Percentiles rank a stretch among this genome's conserved stretches.
Evolutionary conservation across 2,329 filamentous ascomycete genomes (phyloP).

Genomic region (Metarhizium rileyi): DNA sequence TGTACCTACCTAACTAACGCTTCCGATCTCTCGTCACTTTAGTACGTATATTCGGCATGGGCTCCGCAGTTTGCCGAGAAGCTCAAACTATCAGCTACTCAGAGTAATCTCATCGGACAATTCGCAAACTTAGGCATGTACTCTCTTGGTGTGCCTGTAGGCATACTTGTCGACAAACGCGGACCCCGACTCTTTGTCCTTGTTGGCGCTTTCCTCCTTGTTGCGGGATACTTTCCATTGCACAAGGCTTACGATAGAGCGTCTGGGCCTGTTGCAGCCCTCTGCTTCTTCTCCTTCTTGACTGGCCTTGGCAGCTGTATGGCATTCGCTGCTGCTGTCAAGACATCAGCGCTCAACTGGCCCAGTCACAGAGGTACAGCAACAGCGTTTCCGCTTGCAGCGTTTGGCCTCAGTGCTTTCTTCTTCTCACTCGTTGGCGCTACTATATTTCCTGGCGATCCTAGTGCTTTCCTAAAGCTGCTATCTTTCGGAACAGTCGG

Average conservation of each 20-base stretch:
- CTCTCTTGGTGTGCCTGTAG: conserved; percentile 76
- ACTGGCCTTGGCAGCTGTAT: conserved; percentile 84
- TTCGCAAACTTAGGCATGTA: conserved; percentile 92
- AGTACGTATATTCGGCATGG: conserved; percentile 99
- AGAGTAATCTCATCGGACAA: conserved; percentile 85
- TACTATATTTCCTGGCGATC: conserved; percentile 72
- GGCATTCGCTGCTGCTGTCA: conserved; percentile 83
- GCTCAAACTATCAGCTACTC: conserved; percentile 78
- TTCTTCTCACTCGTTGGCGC: conserved; percentile 81
- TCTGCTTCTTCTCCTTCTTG: conserved; percentile 79
- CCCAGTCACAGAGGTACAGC: conserved; percentile 85
- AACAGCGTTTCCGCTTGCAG: conserved; percentile 85
- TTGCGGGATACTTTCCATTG: conserved; percentile 76
- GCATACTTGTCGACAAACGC: conserved; percentile 73
- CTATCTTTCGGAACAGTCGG: conserved; percentile 70
- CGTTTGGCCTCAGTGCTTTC: conserved; percentile 90
- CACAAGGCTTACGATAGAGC: conserved; percentile 68
- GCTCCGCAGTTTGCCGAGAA: conserved; percentile 87
- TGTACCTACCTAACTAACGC: no score
- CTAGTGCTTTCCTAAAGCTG: conserved; percentile 69
- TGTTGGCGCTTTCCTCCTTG: conserved; percentile 62
- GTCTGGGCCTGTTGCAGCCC: conserved; percentile 42
- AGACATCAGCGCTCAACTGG: conserved; percentile 82
- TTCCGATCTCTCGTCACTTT: conserved; percentile 5
- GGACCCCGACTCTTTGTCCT: conserved; percentile 74